These are phyloP conservation scores for Leishmania guyanensis DNA, from an alignment of 208 protist genomes.

Conservation along the genomic window DNA sequence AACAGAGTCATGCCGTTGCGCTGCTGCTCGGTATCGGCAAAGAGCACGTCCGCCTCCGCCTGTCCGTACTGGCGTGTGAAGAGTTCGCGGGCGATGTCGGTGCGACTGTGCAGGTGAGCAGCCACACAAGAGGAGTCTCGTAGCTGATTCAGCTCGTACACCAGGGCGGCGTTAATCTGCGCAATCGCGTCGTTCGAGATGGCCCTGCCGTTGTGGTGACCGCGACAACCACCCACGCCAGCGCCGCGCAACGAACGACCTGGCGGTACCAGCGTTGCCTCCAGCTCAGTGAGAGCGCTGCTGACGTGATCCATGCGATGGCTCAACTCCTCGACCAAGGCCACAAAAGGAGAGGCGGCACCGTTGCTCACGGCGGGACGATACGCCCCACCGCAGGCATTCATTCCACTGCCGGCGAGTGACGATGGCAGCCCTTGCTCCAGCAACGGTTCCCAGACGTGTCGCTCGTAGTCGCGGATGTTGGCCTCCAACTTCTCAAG, in stretches of 20 bases:
- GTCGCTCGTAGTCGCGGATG: slow-evolving; percentile 57
- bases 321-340: slow-evolving; percentile 42
- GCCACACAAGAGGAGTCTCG: slow-evolving; percentile 57
- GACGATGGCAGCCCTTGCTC: slow-evolving; percentile 39
- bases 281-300: slow-evolving; percentile 41
- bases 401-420: not conserved
- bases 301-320: slow-evolving; percentile 48
- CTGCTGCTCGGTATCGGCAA: slow-evolving; percentile 41
- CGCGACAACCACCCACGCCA: slow-evolving; percentile 6
- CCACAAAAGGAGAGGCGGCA: slow-evolving; percentile 34
- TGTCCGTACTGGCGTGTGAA: slow-evolving; percentile 73
- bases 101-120: slow-evolving; percentile 56
- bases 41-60: slow-evolving; percentile 68
- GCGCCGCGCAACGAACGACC: slow-evolving; percentile 15
- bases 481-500: slow-evolving; percentile 63
- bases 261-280: slow-evolving; percentile 52
- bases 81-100: slow-evolving; percentile 49
- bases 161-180: slow-evolving; percentile 68
- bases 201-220: slow-evolving; percentile 16
- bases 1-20: slow-evolving; percentile 29
- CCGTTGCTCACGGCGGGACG: slow-evolving; percentile 17
- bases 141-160: slow-evolving; percentile 67
- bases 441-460: slow-evolving; percentile 68
- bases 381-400: slow-evolving; percentile 25
- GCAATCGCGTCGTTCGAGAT: slow-evolving; percentile 39